phyloP scores from a whole-genome alignment of 805 yeast species.

The Wickerhamiella sergipiensis region DNA sequence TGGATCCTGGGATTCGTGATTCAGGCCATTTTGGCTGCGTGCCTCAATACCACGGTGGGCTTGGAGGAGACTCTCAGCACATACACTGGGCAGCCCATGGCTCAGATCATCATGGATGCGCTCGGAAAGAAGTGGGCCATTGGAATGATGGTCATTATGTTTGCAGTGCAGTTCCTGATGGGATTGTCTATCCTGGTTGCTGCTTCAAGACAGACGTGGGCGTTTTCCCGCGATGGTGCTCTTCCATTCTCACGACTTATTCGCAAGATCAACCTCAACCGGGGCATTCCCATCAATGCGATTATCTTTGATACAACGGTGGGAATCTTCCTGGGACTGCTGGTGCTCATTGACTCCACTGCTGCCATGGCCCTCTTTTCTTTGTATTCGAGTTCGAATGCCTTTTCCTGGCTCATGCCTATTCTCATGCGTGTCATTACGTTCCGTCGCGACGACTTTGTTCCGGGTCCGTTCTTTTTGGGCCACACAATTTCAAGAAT shows the following conservation, averaged over 20 bases:
- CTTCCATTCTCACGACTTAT: slow-evolving; percentile 46
- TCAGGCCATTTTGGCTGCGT: slow-evolving; percentile 38
- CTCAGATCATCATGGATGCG: slow-evolving; percentile 48
- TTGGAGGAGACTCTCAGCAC: slow-evolving; percentile 29
- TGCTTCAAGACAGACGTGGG: slow-evolving; percentile 58
- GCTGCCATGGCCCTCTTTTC: slow-evolving; percentile 58
- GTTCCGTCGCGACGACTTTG: slow-evolving; percentile 35
- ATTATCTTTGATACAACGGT: slow-evolving; percentile 39
- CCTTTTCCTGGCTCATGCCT: slow-evolving; percentile 51
- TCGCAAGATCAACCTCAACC: slow-evolving; percentile 40
- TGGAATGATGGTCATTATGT: slow-evolving; percentile 44
- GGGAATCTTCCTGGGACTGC: slow-evolving; percentile 38
- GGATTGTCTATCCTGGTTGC: slow-evolving; percentile 51
- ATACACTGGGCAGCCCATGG: slow-evolving; percentile 44
- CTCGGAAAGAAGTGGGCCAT: slow-evolving; percentile 54
- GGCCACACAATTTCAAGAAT: slow-evolving; percentile 36
- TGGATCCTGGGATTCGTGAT: slow-evolving; percentile 45
- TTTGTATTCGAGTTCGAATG: slow-evolving; percentile 47
- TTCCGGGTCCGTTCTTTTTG: slow-evolving; percentile 52
- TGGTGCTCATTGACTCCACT: slow-evolving; percentile 42
- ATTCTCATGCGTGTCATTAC: slow-evolving; percentile 33
- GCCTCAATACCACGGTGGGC: slow-evolving; percentile 30
- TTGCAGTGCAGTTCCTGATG: slow-evolving; percentile 52
- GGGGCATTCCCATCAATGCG: slow-evolving; percentile 56
- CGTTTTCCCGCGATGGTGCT: slow-evolving; percentile 66